Percentiles rank a stretch among this genome's conserved stretches.
Evolutionary conservation across 2,329 filamentous ascomycete species (phyloP).

Genomic region (Aspergillus brunneoviolaceus): DNA sequence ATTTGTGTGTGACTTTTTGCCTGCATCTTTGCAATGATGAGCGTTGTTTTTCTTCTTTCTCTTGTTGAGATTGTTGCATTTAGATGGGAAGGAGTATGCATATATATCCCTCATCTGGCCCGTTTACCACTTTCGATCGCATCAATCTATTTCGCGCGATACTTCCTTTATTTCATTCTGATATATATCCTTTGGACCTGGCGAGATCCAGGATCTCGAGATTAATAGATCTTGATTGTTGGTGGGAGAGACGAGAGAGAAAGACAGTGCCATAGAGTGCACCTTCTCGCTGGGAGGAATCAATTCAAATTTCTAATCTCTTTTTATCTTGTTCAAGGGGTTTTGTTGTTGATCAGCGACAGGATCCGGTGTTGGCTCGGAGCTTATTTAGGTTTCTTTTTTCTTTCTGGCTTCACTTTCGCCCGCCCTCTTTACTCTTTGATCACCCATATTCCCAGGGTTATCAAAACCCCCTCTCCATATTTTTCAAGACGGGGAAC

Average conservation of each 20-base stretch:
- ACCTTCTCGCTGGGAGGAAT: neutral
- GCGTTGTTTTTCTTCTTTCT: slow-evolving; percentile 16
- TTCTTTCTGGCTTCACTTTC: too few relatives aligned
- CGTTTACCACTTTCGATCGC: slow-evolving; percentile 9
- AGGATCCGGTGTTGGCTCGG: neutral
- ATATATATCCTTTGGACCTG: slow-evolving; percentile 10
- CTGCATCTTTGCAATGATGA: slow-evolving; percentile 29
- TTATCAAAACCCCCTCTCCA: too few relatives aligned
- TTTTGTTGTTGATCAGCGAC: neutral
- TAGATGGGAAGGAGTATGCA: slow-evolving; percentile 31
- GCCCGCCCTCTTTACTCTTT: too few relatives aligned
- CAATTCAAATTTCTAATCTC: neutral
- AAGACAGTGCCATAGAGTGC: neutral
- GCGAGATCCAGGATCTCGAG: neutral
- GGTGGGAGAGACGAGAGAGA: neutral
- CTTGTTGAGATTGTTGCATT: slow-evolving; percentile 27
- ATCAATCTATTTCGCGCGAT: slow-evolving; percentile 7
- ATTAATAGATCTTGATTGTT: slow-evolving; percentile 1
- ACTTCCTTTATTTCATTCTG: slow-evolving; percentile 3
- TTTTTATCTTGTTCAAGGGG: neutral
- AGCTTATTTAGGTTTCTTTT: too few relatives aligned
- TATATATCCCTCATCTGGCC: slow-evolving; percentile 26
- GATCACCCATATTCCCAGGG: too few relatives aligned
- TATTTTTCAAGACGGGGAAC: too few relatives aligned
- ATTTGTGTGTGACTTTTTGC: slow-evolving; percentile 20